These are phyloP conservation scores for Trametes gibbosa DNA, from an alignment of 768 basidiomycete genomes.

Conservation along the genomic window DNA sequence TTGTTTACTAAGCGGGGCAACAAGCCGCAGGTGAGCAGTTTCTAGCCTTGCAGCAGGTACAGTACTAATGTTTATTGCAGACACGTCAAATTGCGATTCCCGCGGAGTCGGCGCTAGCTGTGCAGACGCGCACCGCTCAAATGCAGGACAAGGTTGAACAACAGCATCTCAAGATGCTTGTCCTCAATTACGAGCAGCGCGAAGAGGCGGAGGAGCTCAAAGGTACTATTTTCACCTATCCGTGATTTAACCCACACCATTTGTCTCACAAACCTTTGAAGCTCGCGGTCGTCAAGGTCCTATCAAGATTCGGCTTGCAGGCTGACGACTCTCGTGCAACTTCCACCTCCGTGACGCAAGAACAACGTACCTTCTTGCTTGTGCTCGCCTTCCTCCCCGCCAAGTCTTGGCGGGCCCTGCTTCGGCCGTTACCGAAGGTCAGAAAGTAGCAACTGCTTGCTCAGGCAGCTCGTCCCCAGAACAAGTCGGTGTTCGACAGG, in stretches of 20 bases:
- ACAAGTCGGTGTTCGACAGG: conserved; percentile 14
- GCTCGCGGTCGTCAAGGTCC: conserved; percentile 61
- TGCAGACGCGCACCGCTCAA: conserved; percentile 89
- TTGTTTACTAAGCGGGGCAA: conserved; percentile 91
- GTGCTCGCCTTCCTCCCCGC: conserved; percentile 14
- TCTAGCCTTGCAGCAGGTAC: background rate
- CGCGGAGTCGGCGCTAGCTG: conserved; percentile 79
- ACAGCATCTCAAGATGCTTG: conserved; percentile 94
- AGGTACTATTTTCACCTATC: conserved; percentile 40
- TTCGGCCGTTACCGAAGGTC: background rate
- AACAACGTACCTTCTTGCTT: conserved; percentile 13
- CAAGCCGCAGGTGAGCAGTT: conserved; percentile 72
- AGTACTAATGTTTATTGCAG: conserved; percentile 36
- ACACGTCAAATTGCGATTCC: conserved; percentile 88
- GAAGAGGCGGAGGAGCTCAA: conserved; percentile 83
- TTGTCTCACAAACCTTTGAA: conserved; percentile 52
- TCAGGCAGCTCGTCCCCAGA: conserved; percentile 16
- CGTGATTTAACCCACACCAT: background rate
- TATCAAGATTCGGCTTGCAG: conserved; percentile 77
- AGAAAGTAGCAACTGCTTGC: conserved; percentile 15
- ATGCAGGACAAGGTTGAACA: conserved; percentile 94
- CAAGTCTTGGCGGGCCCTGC: background rate
- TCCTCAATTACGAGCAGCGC: conserved; percentile 86
- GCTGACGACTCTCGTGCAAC: conserved; percentile 38
- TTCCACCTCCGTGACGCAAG: background rate